Evolutionary conservation across 306 rosid genomes (phyloP), one percentile per base, ranked within the genome.

Genomic region (Cicer pinnatifidum): DNA sequence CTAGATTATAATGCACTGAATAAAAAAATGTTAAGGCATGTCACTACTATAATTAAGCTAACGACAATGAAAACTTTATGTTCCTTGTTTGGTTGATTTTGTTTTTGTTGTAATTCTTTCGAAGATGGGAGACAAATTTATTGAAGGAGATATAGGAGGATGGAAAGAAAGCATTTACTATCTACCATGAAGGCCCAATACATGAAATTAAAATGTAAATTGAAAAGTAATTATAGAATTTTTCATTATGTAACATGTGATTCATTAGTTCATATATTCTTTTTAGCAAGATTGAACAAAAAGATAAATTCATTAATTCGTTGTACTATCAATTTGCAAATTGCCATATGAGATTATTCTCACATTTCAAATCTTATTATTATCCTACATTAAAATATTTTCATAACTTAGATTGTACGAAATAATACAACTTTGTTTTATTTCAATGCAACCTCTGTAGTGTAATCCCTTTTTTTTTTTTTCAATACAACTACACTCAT

Each of bases 151-250:
- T 15, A 39, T 83, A 15, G 93, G 97, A 80, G 96, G 97, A 78
- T 90, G 98, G 95, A 87, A 82, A 82, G 81, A 92, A 54, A 90
- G 95, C 47, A 6, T 11, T 41, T 17, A 67, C 7, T 50, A 66
- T 52, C 19, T 40, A 38, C 28, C 50, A 38, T 35, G 66, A 28
- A 28, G 35, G 35, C 5, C 35, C 35, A 28, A 28, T 3, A 28
- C 4, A 28, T 28, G 35, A 28, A 28, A 28, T 28, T 28, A 28
- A 28, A 28, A 28, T 28, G 35, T 28, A 28, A 28, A 28, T 28
- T 28, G 35, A 28, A 28, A 28, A 28, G 35, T 28, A 28, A 28
- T 28, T 28, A 5, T 28, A 28, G 5, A 28, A 28, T 28, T 20
- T 17, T 8, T 48, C 33, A 2, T 5, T 57, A 5, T 80, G 53